Evolutionary conservation across 352 stramenopile genomes (phyloP).

Genomic region (Thalassiosira oceanica): DNA sequence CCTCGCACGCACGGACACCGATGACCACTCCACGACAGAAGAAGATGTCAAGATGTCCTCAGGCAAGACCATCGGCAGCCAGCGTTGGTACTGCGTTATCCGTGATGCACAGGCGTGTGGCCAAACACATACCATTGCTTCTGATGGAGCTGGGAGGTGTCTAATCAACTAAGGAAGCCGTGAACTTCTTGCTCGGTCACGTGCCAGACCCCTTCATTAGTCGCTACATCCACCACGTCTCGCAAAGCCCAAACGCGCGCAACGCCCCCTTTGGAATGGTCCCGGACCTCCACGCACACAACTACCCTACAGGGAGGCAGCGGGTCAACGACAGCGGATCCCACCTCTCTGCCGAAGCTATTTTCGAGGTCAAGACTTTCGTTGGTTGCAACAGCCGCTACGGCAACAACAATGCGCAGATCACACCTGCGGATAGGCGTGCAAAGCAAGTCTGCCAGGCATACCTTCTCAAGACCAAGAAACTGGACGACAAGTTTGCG

Average conservation of each 20-base stretch:
- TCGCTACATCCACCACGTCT: slow-evolving; percentile 5
- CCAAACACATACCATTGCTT: neutral
- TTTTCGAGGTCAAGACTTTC: slow-evolving; percentile 6
- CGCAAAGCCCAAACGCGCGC: neutral
- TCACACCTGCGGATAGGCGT: neutral
- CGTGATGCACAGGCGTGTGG: neutral
- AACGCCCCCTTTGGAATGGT: slow-evolving; percentile 1
- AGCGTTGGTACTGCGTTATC: neutral
- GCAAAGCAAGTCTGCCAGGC: too few relatives aligned
- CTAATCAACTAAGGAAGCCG: neutral
- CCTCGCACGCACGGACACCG: too few relatives aligned
- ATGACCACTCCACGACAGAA: neutral
- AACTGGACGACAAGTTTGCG: slow-evolving; percentile 14
- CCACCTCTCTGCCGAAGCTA: neutral
- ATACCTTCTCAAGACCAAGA: slow-evolving; percentile 12
- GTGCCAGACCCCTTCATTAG: neutral
- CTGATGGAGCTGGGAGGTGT: neutral
- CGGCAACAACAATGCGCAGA: slow-evolving; percentile 3
- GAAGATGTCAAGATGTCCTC: neutral
- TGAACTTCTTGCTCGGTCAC: neutral
- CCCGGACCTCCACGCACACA: slow-evolving; percentile 1
- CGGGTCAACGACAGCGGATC: slow-evolving; percentile 1
- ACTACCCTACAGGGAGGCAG: slow-evolving; percentile 4
- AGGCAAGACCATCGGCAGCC: neutral
- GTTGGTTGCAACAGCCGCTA: slow-evolving; percentile 2